Evolutionary conservation across 148 eudicot genomes (phyloP).

Genomic region (Hydrangea macrophylla): DNA sequence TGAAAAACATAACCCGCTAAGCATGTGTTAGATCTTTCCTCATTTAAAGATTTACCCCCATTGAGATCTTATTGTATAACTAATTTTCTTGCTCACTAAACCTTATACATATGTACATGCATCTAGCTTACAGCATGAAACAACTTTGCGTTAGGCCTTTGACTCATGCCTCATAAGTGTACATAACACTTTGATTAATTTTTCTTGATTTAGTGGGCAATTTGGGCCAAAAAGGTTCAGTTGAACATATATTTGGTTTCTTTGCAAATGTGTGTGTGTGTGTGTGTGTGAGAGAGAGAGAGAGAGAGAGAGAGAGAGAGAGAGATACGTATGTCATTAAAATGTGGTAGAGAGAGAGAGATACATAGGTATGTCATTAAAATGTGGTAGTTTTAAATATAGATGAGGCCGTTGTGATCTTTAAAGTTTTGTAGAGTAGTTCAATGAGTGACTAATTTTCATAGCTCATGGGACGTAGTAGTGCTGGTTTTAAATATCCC

Average conservation of each 20-base stretch:
- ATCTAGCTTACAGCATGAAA: too few species aligned
- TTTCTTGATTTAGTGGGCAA: background rate
- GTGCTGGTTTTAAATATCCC: constrained; percentile 12
- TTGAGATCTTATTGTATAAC: too few species aligned
- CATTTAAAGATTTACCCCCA: too few species aligned
- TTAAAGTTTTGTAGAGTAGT: constrained; percentile 17
- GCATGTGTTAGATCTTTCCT: too few species aligned
- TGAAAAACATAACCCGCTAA: too few species aligned
- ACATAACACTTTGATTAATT: background rate
- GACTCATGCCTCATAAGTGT: too few species aligned
- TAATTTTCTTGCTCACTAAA: too few species aligned
- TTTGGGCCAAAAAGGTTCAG: background rate
- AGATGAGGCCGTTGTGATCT: constrained; percentile 25
- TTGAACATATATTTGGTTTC: background rate
- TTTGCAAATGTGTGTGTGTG: background rate
- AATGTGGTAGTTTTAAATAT: constrained; percentile 8
- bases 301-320: background rate
- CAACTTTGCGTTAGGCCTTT: too few species aligned
- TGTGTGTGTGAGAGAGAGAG: background rate
- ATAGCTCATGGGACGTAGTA: constrained; percentile 12
- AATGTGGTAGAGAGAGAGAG: constrained; percentile 6
- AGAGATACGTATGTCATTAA: background rate
- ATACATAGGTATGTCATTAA: background rate
- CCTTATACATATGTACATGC: too few species aligned
- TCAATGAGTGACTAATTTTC: constrained; percentile 18